These are phyloP conservation scores for Leptographium galeiforme DNA, from an alignment of 2,329 filamentous ascomycete genomes.

Conservation along the genomic window DNA sequence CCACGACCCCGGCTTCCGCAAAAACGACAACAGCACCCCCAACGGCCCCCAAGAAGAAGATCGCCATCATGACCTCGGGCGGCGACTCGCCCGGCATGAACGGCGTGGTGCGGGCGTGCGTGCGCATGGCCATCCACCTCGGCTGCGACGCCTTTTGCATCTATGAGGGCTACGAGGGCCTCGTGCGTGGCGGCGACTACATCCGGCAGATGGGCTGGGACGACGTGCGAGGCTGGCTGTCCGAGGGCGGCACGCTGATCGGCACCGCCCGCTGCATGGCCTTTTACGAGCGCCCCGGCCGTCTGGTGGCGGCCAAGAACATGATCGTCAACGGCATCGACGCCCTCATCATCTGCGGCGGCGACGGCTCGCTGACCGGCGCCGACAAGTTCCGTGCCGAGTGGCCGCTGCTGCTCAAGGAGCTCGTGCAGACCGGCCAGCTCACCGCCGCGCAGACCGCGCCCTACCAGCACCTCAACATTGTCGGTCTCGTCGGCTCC, in stretches of 20 bases:
- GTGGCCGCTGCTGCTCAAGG: slow-evolving; percentile 77
- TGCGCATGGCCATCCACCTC: slow-evolving; percentile 80
- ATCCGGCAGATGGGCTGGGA: slow-evolving; percentile 85
- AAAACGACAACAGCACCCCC: background rate
- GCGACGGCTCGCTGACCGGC: slow-evolving; percentile 90
- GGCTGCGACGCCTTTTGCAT: slow-evolving; percentile 68
- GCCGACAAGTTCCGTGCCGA: slow-evolving; percentile 87
- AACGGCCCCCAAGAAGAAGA: slow-evolving; percentile 35
- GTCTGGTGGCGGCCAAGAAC: slow-evolving; percentile 81
- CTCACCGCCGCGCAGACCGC: slow-evolving; percentile 57
- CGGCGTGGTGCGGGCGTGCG: slow-evolving; percentile 74
- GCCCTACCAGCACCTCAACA: slow-evolving; percentile 79
- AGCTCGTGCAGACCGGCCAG: slow-evolving; percentile 64
- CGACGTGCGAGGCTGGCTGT: slow-evolving; percentile 87
- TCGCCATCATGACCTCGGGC: slow-evolving; percentile 88
- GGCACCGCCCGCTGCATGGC: slow-evolving; percentile 86
- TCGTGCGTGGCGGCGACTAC: slow-evolving; percentile 77
- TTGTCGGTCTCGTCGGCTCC: slow-evolving; percentile 88
- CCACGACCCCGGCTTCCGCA: background rate
- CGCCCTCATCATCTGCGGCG: slow-evolving; percentile 90
- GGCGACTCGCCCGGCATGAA: slow-evolving; percentile 95
- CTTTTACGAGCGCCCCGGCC: slow-evolving; percentile 79
- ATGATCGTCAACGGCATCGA: slow-evolving; percentile 88
- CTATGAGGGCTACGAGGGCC: slow-evolving; percentile 91
- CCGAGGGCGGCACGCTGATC: slow-evolving; percentile 88